These are phyloP conservation scores for Didymosphaeria variabile DNA, from an alignment of 2,329 filamentous ascomycete genomes.

Conservation along the genomic window DNA sequence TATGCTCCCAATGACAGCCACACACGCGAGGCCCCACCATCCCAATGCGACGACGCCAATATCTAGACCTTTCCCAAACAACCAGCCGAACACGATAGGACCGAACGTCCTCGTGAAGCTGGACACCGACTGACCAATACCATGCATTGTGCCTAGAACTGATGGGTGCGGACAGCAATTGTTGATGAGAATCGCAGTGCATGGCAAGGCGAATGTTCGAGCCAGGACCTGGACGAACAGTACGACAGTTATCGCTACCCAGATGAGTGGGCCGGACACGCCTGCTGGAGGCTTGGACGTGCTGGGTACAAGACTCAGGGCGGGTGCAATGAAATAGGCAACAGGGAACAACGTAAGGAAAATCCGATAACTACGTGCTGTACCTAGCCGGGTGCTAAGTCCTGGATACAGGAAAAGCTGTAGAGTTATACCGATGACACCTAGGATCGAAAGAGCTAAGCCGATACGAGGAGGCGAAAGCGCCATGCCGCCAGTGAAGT, in stretches of 20 bases:
- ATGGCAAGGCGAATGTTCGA: slow-evolving; percentile 64
- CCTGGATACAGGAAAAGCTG: slow-evolving; percentile 58
- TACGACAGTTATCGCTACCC: slow-evolving; percentile 53
- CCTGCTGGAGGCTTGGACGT: slow-evolving; percentile 49
- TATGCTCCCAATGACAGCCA: slow-evolving; percentile 60
- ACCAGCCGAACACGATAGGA: slow-evolving; percentile 66
- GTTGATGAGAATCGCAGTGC: slow-evolving; percentile 62
- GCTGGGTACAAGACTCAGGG: slow-evolving; percentile 54
- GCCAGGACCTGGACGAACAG: slow-evolving; percentile 57
- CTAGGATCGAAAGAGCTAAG: slow-evolving; percentile 58
- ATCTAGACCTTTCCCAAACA: slow-evolving; percentile 68
- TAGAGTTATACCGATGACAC: slow-evolving; percentile 56
- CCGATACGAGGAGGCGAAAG: slow-evolving; percentile 59
- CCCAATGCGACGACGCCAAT: slow-evolving; percentile 66
- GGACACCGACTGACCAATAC: slow-evolving; percentile 67
- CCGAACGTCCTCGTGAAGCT: slow-evolving; percentile 68
- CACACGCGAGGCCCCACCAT: slow-evolving; percentile 64
- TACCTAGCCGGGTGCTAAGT: slow-evolving; percentile 54
- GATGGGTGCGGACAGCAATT: slow-evolving; percentile 63
- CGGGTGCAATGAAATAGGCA: slow-evolving; percentile 55
- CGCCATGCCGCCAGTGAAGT: slow-evolving; percentile 60
- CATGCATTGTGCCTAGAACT: slow-evolving; percentile 66
- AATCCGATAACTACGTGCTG: slow-evolving; percentile 51
- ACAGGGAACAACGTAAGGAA: slow-evolving; percentile 57
- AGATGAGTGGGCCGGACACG: slow-evolving; percentile 53